Evolutionary conservation across 257 asterid genomes (phyloP).

Genomic region (Fraxinus americana): DNA sequence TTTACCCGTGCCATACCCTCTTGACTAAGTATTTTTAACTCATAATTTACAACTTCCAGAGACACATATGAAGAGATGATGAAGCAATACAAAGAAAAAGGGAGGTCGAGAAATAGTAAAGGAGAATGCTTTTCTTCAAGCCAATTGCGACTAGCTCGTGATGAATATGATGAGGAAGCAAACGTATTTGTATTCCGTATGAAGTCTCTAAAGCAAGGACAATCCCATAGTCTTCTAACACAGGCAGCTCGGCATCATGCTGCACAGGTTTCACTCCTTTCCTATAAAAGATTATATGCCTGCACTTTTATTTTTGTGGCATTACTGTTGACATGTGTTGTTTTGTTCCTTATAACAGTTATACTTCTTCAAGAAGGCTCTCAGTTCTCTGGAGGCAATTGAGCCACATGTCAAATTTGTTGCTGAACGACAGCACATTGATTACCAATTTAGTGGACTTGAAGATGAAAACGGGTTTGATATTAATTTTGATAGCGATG

Average conservation of each 20-base stretch:
- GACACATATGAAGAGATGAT: constrained; percentile 53
- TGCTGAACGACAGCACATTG: constrained; percentile 81
- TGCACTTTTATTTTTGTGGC: constrained; percentile 16
- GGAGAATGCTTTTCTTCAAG: constrained; percentile 63
- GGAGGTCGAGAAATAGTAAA: constrained; percentile 59
- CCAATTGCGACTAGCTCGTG: constrained; percentile 72
- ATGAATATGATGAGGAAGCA: constrained; percentile 88
- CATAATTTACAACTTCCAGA: constrained; percentile 45
- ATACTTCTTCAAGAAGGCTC: constrained; percentile 73
- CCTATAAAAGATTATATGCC: constrained; percentile 5
- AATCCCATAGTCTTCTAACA: constrained; percentile 88
- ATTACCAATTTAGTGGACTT: constrained; percentile 80
- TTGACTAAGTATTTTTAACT: constrained; percentile 24
- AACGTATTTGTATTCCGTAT: constrained; percentile 84
- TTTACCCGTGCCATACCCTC: constrained; percentile 16
- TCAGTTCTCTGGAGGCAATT: constrained; percentile 75
- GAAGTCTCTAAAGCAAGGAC: constrained; percentile 97
- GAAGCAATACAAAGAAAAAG: constrained; percentile 67
- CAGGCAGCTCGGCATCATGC: constrained; percentile 99
- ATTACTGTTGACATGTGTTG: constrained; percentile 17
- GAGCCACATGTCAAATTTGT: constrained; percentile 90
- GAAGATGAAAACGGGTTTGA: background rate
- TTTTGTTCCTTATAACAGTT: constrained; percentile 44
- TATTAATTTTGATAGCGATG: constrained; percentile 43
- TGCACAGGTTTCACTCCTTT: constrained; percentile 77